A percentile compares a stretch with the other conserved stretches of the same genome.
phyloP scores from a whole-genome alignment of 2,329 filamentous ascomycete genomes.

The Talaromyces rugulosus region DNA sequence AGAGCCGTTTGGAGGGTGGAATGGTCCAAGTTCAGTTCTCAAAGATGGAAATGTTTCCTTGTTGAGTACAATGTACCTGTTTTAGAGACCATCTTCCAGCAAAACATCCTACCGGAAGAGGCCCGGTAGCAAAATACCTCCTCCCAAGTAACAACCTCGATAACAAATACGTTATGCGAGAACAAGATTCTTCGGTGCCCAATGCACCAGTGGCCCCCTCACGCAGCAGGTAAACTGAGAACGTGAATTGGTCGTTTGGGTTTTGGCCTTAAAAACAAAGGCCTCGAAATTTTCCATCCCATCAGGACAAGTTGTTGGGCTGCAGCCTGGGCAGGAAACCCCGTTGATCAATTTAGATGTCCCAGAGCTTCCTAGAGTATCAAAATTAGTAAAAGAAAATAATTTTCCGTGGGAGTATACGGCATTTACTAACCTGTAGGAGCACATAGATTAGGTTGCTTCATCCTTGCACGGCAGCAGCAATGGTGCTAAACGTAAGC shows the following conservation, averaged over 20 bases:
- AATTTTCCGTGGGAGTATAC: neutral
- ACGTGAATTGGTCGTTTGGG: neutral
- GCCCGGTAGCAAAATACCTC: neutral
- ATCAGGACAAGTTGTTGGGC: neutral
- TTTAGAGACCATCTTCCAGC: neutral
- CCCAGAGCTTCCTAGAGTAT: neutral
- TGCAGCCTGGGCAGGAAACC: constrained; percentile 9
- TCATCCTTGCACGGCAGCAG: neutral
- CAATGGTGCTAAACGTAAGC: neutral
- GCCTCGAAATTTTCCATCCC: neutral
- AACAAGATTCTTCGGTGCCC: neutral
- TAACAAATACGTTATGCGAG: neutral
- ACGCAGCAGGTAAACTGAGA: neutral
- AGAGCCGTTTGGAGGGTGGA: too few species aligned
- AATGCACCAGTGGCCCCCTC: neutral
- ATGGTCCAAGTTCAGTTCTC: too few species aligned
- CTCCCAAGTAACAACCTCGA: neutral
- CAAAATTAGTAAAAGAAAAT: neutral
- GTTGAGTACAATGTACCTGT: neutral
- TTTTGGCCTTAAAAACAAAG: neutral
- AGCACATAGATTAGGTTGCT: neutral
- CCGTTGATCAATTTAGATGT: neutral
- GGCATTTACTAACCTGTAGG: neutral
- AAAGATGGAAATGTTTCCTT: neutral
- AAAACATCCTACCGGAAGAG: neutral